Evolutionary conservation across 768 basidiomycete species (phyloP), one percentile per base, ranked within the genome.

Genomic region (Suillus lakei): DNA sequence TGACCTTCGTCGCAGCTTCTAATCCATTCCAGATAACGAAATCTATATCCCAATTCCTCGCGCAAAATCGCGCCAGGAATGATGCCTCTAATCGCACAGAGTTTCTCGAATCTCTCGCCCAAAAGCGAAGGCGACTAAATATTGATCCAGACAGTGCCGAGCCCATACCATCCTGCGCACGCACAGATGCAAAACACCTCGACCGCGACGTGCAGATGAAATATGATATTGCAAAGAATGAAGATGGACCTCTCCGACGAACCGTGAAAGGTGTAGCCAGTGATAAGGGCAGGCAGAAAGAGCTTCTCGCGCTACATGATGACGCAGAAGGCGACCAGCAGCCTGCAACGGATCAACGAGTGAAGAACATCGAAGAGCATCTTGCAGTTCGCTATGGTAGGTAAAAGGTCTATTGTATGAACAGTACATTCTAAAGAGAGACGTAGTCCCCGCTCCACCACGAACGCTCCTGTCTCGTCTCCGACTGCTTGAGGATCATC

Each of bases 201-300:
- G 86, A 94, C 73, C 81, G 93, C 44, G 90, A 92, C 63, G 78
- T 86, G 1, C 93, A 94, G 71, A 92, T 94, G 83, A 91, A 91
- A 73, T 94, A 93, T 68, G 93, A 95, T 73, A 91, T 95, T 67
- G 90, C 89, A n/a, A 92, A 88, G 76, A 93, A 94, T 67, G 89
- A 88, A 62, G 91, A 91, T 43, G 92, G 92, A 0, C 91, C 92
- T 1, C 78, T 95, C 50, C 82, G 85, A 36, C 82, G 86, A 69
- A 92, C 88, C 0, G 70, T 87, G 67, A 83, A 83, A 69, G 74
- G 71, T 28, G 60, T 60, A 0, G 67, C 59, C 44, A 64, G 60
- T 36, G 71, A 66, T 41, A 69, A 60, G 61, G 34, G 54, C 18
- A 64, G 63, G 36, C 41, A 38, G 26, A 70, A 64, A 44, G 63